A percentile compares a stretch with the other conserved stretches of the same genome.
Evolutionary conservation across 179 eudicot genomes (phyloP).

Genomic region (Camellia oleifera): DNA sequence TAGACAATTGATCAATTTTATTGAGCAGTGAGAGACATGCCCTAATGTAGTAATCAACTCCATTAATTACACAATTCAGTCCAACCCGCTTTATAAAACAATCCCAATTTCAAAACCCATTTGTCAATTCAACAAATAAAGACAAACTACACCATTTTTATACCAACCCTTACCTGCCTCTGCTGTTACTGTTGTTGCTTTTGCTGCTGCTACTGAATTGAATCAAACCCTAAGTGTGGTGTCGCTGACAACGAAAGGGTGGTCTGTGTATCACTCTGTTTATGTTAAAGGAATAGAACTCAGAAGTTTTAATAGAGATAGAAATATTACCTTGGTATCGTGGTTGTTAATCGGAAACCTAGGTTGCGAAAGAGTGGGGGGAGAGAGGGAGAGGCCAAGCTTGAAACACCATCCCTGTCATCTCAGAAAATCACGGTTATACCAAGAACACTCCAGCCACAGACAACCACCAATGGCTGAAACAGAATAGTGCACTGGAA

Average conservation of each 20-base stretch:
- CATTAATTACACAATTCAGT: constrained; percentile 8
- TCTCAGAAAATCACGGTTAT: too few species aligned
- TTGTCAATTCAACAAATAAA: not conserved
- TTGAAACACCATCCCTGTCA: too few species aligned
- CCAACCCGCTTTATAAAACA: not conserved
- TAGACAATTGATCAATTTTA: not conserved
- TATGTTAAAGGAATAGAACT: too few species aligned
- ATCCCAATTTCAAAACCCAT: constrained; percentile 6
- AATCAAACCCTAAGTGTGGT: constrained; percentile 59
- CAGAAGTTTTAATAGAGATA: too few species aligned
- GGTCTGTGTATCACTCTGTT: too few species aligned
- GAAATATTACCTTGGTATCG: too few species aligned
- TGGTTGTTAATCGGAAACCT: too few species aligned
- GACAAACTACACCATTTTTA: not conserved
- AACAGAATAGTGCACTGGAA: too few species aligned
- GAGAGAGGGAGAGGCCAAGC: too few species aligned
- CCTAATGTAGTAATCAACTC: constrained; percentile 3
- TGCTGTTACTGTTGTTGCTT: constrained; percentile 33
- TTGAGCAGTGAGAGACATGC: constrained; percentile 15
- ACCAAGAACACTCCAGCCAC: too few species aligned
- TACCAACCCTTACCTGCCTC: constrained; percentile 62
- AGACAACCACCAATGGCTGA: too few species aligned
- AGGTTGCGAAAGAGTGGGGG: too few species aligned
- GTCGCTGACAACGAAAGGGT: constrained; percentile 52
- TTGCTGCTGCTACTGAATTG: constrained; percentile 46